Evolutionary conservation across 768 basidiomycete species (phyloP), one percentile per base, ranked within the genome.

Genomic region (Calocera viscosa): DNA sequence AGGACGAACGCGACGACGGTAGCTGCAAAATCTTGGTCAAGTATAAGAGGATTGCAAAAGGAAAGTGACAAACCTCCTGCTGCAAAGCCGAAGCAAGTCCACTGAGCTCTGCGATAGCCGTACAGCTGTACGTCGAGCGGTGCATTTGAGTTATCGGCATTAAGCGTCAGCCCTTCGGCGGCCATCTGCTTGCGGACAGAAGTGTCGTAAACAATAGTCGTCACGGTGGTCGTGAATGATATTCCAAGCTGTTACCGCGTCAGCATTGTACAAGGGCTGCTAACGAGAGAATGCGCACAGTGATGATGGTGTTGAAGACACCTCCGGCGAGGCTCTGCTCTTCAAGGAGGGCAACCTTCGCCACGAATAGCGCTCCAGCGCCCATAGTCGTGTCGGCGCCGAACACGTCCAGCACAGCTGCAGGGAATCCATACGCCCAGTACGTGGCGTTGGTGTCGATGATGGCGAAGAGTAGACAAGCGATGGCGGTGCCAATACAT

Each of bases 241-340:
- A 83, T 83, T 7, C 89, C 89, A 16, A 90, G 74, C 87, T 87
- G 67, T 53, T 49, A 14, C 10, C 63, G 41, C 26, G 17, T 32
- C 26, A 3, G 30, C 60, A 30, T 70, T 16, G 40, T 39, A 39
- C 22, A 38, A 1, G n/a, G 22, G 32, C 39, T 26, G 28, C n/a
- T 10, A 22, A 60, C 41, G 60, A n/a, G 24, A 49, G 1, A 28
- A n/a, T 33, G 65, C 68, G 11, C 47, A 84, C 86, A 78, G 88
- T 86, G 3, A 82, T 86, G 82, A 91, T 84, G 0, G 90, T 90
- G 72, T 88, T 87, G 75, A 91, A 90, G 22, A 90, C 67, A 12
- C 84, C 90, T 1, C 88, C 89, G 3, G 86, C 84, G 2, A 91
- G 78, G 74, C 84, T 86, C 74, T 91, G 90, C 70, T 91, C 90